Conservation (phyloP, 1,284 basidiomycete species). For the Fomitopsis palustris region DNA sequence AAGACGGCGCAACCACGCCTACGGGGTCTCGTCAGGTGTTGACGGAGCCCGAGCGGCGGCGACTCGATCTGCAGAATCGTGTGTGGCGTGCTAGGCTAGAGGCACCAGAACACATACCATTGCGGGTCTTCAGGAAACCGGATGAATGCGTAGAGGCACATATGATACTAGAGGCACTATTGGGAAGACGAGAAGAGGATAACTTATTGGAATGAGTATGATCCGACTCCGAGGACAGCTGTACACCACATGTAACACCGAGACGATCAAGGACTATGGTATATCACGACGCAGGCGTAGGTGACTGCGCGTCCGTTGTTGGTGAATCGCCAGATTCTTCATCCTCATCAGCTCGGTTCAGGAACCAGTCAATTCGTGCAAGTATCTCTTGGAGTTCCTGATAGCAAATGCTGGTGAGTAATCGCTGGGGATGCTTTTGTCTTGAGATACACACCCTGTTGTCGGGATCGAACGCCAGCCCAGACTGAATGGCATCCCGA, state of each 20-base stretch:
- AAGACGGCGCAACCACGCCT: background rate
- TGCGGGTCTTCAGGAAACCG: slow-evolving; percentile 65
- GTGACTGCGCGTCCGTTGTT: slow-evolving; percentile 3
- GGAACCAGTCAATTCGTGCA: slow-evolving; percentile 16
- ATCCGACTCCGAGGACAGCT: background rate
- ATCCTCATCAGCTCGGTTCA: slow-evolving; percentile 8
- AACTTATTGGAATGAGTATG: slow-evolving; percentile 6
- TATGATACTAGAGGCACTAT: slow-evolving; percentile 24
- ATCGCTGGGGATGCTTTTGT: background rate
- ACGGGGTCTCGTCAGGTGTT: slow-evolving; percentile 18
- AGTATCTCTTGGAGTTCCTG: slow-evolving; percentile 26
- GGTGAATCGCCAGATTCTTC: background rate
- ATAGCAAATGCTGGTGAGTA: background rate
- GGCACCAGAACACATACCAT: slow-evolving; percentile 49
- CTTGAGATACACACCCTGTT: slow-evolving; percentile 54
- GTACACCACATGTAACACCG: background rate
- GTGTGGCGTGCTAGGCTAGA: slow-evolving; percentile 55
- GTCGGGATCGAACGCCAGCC: slow-evolving; percentile 86
- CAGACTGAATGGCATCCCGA: slow-evolving; percentile 77
- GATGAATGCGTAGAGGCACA: slow-evolving; percentile 60
- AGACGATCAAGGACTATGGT: slow-evolving; percentile 11
- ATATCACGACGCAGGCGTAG: slow-evolving; percentile 21
- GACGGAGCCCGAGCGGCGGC: slow-evolving; percentile 50
- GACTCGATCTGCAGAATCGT: slow-evolving; percentile 54
- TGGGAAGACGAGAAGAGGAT: slow-evolving; percentile 8